A percentile compares a stretch with the other conserved stretches of the same genome.
Conservation (phyloP, 805 yeast genomes). For the Wickerhamomyces canadensis region DNA sequence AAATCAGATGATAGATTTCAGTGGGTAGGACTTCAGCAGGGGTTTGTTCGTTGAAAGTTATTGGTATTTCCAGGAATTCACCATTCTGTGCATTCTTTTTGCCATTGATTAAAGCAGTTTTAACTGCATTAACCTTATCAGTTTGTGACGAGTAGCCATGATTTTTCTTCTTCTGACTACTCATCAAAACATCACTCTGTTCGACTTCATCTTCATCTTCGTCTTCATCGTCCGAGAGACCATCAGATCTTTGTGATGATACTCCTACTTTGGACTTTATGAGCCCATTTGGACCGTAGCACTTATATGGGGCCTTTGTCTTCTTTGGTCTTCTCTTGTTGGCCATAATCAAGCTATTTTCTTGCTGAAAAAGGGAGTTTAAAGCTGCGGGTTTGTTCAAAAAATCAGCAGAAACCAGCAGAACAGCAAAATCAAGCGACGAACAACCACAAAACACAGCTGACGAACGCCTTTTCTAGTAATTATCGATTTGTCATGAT, state of each 20-base stretch:
- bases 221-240: conserved; percentile 21
- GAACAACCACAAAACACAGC: too few species aligned
- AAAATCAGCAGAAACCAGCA: too few species aligned
- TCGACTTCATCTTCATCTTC: conserved; percentile 25
- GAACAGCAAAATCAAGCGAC: too few species aligned
- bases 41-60: conserved; percentile 1
- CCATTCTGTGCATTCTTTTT: conserved; percentile 5
- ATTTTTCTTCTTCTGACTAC: background rate
- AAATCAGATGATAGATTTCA: conserved; percentile 25
- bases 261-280: conserved; percentile 6
- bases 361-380: too few species aligned
- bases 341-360: conserved; percentile 45
- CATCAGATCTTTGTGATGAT: background rate
- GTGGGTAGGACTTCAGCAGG: conserved; percentile 13
- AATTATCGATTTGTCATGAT: too few species aligned
- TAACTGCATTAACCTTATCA: background rate
- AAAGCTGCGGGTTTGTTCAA: too few species aligned
- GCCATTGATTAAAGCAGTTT: conserved; percentile 25
- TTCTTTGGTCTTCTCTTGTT: conserved; percentile 86
- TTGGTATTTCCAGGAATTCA: conserved; percentile 11
- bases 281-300: conserved; percentile 50
- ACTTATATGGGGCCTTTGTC: conserved; percentile 70
- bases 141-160: background rate
- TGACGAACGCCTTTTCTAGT: too few species aligned
- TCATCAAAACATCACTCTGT: conserved; percentile 38